Conservation (phyloP, 441 rosid species). For the Populus hybrid region DNA sequence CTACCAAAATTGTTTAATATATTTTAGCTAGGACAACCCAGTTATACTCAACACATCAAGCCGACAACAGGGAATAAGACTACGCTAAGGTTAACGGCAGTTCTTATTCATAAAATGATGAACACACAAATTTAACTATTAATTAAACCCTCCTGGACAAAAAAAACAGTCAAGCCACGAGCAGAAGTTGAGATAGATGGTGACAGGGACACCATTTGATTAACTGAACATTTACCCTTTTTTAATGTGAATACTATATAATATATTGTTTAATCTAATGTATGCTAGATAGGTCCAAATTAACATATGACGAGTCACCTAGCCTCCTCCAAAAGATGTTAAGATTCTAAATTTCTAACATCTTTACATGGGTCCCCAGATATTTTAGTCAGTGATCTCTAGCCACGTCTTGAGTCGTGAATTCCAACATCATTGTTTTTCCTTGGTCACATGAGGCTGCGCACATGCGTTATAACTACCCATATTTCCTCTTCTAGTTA, state of each 20-base stretch:
- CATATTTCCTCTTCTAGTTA: background rate
- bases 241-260: too few species aligned
- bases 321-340: background rate
- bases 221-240: background rate
- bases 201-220: background rate
- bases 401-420: background rate
- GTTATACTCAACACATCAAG: background rate
- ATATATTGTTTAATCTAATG: background rate
- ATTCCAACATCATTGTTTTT: background rate
- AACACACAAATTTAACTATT: background rate
- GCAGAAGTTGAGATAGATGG: too few species aligned
- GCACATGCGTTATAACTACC: slow-evolving; percentile 17
- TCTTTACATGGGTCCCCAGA: background rate
- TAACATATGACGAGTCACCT: background rate
- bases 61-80: background rate
- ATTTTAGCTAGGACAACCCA: too few species aligned
- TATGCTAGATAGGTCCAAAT: background rate
- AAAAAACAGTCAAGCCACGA: too few species aligned
- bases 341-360: background rate
- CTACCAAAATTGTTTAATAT: too few species aligned
- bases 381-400: background rate
- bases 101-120: background rate
- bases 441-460: slow-evolving; percentile 27
- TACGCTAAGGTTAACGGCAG: background rate
- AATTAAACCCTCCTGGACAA: too few species aligned